phyloP scores from a whole-genome alignment of 768 basidiomycete genomes.

The Leccinum boreale region DNA sequence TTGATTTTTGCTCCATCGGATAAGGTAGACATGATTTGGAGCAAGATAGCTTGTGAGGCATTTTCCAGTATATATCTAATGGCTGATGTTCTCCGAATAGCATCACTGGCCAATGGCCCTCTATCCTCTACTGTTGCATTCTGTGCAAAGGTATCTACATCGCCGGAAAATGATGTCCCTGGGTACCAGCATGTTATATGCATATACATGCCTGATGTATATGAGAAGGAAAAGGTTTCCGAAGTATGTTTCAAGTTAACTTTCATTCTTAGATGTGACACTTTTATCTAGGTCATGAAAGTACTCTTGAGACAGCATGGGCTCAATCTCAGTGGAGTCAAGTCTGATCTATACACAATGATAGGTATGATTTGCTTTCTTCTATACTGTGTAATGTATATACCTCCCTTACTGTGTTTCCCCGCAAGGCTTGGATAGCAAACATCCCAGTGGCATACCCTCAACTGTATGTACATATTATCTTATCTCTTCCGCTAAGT shows the following conservation, averaged over 20 bases:
- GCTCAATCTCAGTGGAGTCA: conserved; percentile 62
- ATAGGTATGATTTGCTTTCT: conserved; percentile 42
- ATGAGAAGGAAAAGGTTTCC: conserved; percentile 56
- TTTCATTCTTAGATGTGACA: background rate
- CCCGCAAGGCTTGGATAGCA: conserved; percentile 66
- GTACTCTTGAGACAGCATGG: conserved; percentile 65
- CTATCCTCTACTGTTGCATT: conserved; percentile 55
- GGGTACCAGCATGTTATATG: conserved; percentile 66
- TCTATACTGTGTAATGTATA: too few species aligned
- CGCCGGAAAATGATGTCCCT: conserved; percentile 42
- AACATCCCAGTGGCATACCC: conserved; percentile 68
- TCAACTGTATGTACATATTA: conserved; percentile 50
- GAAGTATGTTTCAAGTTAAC: conserved; percentile 36
- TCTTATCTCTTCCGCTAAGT: background rate
- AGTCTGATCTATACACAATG: conserved; percentile 64
- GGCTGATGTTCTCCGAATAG: conserved; percentile 30
- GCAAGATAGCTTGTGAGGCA: conserved; percentile 53
- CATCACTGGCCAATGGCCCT: conserved; percentile 63
- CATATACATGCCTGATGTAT: conserved; percentile 69
- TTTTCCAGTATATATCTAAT: background rate
- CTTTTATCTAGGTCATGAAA: conserved; percentile 53
- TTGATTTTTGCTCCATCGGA: conserved; percentile 61
- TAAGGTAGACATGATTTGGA: conserved; percentile 64
- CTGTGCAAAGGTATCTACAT: conserved; percentile 65
- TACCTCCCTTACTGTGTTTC: background rate